Conservation (phyloP, 2,329 filamentous ascomycete species). For the Pyrenophora teres region DNA sequence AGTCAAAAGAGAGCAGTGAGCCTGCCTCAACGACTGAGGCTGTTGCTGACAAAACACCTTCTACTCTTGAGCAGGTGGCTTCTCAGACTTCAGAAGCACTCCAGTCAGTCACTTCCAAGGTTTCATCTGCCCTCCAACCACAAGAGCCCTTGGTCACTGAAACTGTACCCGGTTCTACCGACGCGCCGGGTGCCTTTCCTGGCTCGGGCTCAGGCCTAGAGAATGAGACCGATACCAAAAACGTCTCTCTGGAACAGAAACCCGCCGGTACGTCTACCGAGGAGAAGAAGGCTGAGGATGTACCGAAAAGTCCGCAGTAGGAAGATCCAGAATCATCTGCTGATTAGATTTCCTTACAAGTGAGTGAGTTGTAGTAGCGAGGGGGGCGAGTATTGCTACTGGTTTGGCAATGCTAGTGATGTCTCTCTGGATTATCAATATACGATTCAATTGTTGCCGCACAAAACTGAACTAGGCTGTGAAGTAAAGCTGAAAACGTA, state of each 20-base stretch:
- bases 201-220: slow-evolving; percentile 13
- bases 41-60: neutral
- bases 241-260: slow-evolving; percentile 13
- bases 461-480: too few species aligned
- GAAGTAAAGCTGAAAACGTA: too few species aligned
- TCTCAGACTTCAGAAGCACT: slow-evolving; percentile 5
- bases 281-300: slow-evolving; percentile 8
- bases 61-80: slow-evolving; percentile 5
- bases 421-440: too few species aligned
- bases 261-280: neutral
- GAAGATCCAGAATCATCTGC: slow-evolving; percentile 10
- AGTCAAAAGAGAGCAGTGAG: slow-evolving; percentile 9
- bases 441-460: too few species aligned
- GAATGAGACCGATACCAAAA: slow-evolving; percentile 6
- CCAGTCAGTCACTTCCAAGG: slow-evolving; percentile 3
- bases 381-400: too few species aligned
- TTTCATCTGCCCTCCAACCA: slow-evolving; percentile 5
- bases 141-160: slow-evolving; percentile 19
- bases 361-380: neutral
- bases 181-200: slow-evolving; percentile 30
- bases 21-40: slow-evolving; percentile 5
- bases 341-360: neutral
- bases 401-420: too few species aligned
- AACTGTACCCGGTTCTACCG: slow-evolving; percentile 18
- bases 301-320: slow-evolving; percentile 3